Evolutionary conservation across 2,329 filamentous ascomycete species (phyloP).

Genomic region (Cordyceps cateniannulata): DNA sequence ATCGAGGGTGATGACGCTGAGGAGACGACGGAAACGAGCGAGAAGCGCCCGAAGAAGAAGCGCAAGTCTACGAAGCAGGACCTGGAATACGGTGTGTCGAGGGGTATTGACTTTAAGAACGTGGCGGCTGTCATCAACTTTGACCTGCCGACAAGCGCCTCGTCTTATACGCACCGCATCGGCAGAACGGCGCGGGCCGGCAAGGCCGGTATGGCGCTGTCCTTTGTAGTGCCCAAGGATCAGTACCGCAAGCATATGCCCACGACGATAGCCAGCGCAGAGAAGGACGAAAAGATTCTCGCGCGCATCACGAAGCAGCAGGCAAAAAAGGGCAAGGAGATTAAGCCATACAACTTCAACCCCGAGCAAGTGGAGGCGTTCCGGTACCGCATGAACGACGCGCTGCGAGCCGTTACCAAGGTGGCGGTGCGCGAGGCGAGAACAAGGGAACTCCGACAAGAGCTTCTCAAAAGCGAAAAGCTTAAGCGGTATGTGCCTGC

Average conservation of each 20-base stretch:
- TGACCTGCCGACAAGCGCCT: slow-evolving; percentile 80
- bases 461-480: slow-evolving; percentile 90
- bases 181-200: slow-evolving; percentile 88
- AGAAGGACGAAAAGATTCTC: slow-evolving; percentile 80
- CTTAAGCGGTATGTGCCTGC: slow-evolving; percentile 54
- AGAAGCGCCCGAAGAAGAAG: slow-evolving; percentile 46
- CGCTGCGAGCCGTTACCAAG: slow-evolving; percentile 80
- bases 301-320: slow-evolving; percentile 75
- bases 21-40: slow-evolving; percentile 21
- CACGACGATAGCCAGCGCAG: slow-evolving; percentile 67
- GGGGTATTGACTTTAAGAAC: slow-evolving; percentile 91
- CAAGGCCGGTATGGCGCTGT: slow-evolving; percentile 90
- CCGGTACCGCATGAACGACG: slow-evolving; percentile 90
- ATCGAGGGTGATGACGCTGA: slow-evolving; percentile 35
- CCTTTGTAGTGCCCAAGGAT: slow-evolving; percentile 80
- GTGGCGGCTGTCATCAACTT: slow-evolving; percentile 95
- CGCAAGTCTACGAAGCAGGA: slow-evolving; percentile 60
- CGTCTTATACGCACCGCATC: slow-evolving; percentile 95
- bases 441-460: slow-evolving; percentile 78
- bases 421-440: slow-evolving; percentile 87
- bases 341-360: slow-evolving; percentile 90
- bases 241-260: slow-evolving; percentile 85
- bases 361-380: slow-evolving; percentile 92
- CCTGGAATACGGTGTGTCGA: slow-evolving; percentile 89
- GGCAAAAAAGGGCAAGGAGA: slow-evolving; percentile 66